Base-by-base conservation (phyloP, 371 early-diverging fungal genomes). In the Rhizopus delemar region DNA sequence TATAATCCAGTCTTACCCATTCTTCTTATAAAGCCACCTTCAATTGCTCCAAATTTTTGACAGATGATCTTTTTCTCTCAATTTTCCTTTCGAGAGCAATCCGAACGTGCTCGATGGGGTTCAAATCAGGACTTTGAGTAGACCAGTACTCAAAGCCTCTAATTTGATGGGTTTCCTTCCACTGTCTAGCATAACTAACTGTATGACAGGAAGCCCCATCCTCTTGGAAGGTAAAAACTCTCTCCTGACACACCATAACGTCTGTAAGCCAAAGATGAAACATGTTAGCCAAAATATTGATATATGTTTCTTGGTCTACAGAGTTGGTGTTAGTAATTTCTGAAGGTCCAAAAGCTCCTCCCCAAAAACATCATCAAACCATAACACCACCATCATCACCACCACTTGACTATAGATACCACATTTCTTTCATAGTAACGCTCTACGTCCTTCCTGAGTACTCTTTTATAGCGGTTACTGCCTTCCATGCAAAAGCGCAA, bases 71-170 rank as follows among this genome's bases (percentile, higher is more conserved):
- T 11, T 7, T 15, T 15, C 15, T 8, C 8, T 38, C 41, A 22
- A 50, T 55, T 35, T 5, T 1, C 0, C 5, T 28, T 8, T 51
- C 56, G 1, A 64, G 48, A 45, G 12, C 22, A 5, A 3, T 3
- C 66, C 60, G 60, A 6, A 65, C n/a, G 11, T 65, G 49, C 51
- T 65, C 66, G 32, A 60, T 60, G 0, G 57, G 53, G 9, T 56
- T 65, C 7, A 60, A 36, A 45, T 65, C 60, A n/a, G 66, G 60
- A n/a, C 57, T 57, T 56, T 60, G 66, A 2, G 60, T 49, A 5
- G 57, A 49, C 53, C 66, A 57, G 51, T 31, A 58, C 15, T 62
- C 56, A 61, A 55, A 63, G 0, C 51, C 36, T n/a, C 32, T 53
- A 9, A 46, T 54, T 6, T 15, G 8, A 29, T 32, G 28, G 0